Evolutionary conservation across 2,329 filamentous ascomycete species (phyloP), one percentile per base, ranked within the genome.

Genomic region (Trichoderma koningiopsis): DNA sequence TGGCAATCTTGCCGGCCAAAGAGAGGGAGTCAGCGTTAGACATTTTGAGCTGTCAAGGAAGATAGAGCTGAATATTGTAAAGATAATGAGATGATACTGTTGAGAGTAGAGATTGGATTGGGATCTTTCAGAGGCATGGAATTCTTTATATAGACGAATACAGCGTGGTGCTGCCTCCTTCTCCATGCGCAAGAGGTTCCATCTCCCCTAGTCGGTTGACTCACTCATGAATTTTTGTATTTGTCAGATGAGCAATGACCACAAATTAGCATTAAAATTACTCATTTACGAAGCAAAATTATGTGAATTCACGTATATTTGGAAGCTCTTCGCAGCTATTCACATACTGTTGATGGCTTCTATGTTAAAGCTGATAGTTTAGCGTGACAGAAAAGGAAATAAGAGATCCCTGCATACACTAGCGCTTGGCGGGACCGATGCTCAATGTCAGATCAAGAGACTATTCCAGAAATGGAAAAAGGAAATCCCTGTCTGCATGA

Each of bases 1-100:
- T 79, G 72, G 81, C 81, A 0, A 76, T 72, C 71, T 83, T 82
- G 68, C 78, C 78, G 27, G 73, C 71, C 19, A 83, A 77, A 8
- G 79, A 80, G n/a, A 72, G 64, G 53, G 63, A 58, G 19, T 66
- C 63, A 22, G n/a, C 1, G 6, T 11, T 47, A 13, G 52, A 35
- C 63, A 66, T 66, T 49, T 27, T 49, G 33, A 16, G 35, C 22
- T 10, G 14, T 16, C 8, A 27, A 16, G 22, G 2, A 4, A 33
- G 27, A n/a, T 16, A 7, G 4, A 49, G 4, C 4, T 2, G 24
- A 16, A 10, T 37, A 7, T 14, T 3, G 14, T 22, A 5, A 8
- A 24, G 5, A 29, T 0, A 19, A 27, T 16, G 7, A n/a, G 8
- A 47, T 22, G 4, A 16, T 10, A 19, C 35, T 56, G 55, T 8